phyloP scores from a whole-genome alignment of 345 rosid genomes.

The thale cress (Arabidopsis thaliana) region TAIR10.1 NC_003071.7:15367501-15368000 shows the following conservation, averaged over 20 bases:
- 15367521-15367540: neutral
- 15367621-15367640: conserved; percentile 13
- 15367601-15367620: conserved; percentile 12
- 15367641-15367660: neutral
- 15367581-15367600: conserved; percentile 13
- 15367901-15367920: conserved; percentile 32
- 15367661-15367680: neutral
- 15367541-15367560: neutral
- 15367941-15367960: conserved; percentile 25
- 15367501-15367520: conserved; percentile 6
- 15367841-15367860: conserved; percentile 59
- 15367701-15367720: conserved; percentile 22
- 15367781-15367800: conserved; percentile 65
- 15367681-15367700: conserved; percentile 11
- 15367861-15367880: conserved; percentile 67
- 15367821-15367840: conserved; percentile 67
- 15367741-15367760: conserved; percentile 80
- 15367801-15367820: conserved; percentile 79
- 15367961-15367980: conserved; percentile 31
- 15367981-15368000: conserved; percentile 38
- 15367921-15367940: conserved; percentile 32
- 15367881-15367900: conserved; percentile 62
- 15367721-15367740: conserved; percentile 92
- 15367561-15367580: neutral
- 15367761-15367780: conserved; percentile 52